These are phyloP conservation scores for Scedosporium dehoogii DNA, from an alignment of 2,329 filamentous ascomycete genomes.

Conservation along the genomic window DNA sequence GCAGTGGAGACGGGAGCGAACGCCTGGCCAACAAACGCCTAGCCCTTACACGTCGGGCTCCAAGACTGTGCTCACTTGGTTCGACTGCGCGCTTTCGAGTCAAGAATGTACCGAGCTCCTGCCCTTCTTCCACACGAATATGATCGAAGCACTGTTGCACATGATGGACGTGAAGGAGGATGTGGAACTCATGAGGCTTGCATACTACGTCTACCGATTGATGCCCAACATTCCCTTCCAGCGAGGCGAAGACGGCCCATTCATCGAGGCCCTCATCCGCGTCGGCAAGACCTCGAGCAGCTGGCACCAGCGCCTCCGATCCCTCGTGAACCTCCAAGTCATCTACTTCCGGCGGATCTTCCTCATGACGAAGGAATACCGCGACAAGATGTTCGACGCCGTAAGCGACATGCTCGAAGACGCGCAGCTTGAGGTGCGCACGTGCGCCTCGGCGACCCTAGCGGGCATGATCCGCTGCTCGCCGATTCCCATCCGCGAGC, in stretches of 20 bases:
- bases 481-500: conserved; percentile 65
- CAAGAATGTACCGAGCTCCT: conserved; percentile 88
- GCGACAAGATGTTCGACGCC: conserved; percentile 74
- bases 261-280: conserved; percentile 76
- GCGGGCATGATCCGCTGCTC: conserved; percentile 98
- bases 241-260: conserved; percentile 70
- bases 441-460: conserved; percentile 83
- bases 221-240: conserved; percentile 91
- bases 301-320: conserved; percentile 92
- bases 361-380: conserved; percentile 64
- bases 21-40: conserved; percentile 82
- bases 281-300: conserved; percentile 76
- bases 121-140: conserved; percentile 79
- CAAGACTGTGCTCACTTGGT: conserved; percentile 92
- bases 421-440: conserved; percentile 83
- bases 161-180: conserved; percentile 99
- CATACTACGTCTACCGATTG: conserved; percentile 95
- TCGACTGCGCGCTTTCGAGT: conserved; percentile 82
- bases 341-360: conserved; percentile 97
- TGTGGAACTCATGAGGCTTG: conserved; percentile 84
- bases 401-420: conserved; percentile 96
- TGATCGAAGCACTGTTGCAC: conserved; percentile 88
- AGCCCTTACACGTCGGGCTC: conserved; percentile 92
- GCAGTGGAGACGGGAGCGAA: conserved; percentile 75
- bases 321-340: conserved; percentile 97